Evolutionary conservation across 371 early-diverging fungal genomes (phyloP), one percentile per base, ranked within the genome.

Genomic region (Basidiobolus heterosporus): DNA sequence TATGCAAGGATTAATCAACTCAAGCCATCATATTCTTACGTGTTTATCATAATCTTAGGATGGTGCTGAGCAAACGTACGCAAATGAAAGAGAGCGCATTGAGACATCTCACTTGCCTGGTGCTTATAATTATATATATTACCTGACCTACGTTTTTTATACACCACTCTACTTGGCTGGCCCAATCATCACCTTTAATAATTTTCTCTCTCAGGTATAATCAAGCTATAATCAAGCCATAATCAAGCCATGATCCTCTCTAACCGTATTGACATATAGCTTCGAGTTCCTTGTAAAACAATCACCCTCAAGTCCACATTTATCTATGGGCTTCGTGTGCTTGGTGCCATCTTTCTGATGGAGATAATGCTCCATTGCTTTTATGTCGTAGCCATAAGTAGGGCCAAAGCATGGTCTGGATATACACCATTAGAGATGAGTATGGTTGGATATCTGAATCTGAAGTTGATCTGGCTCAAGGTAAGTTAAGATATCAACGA

Each of bases 101-200:
- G 59, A 62, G 24, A 50, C 49, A 3, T 67, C 85, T 7, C 64
- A 69, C 20, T 51, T 60, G 17, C 47, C 47, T 1, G 53, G 61
- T 5, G 87, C 89, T 40, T 96, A 89, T 62, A 78, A 65, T 48
- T 71, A 81, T 44, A 44, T 63, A 40, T 66, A 82, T 52, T 95
- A 85, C 54, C 59, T 86, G 46, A 68, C 79, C 0, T 94, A 89
- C 58, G 53, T 82, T 9, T 52, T 88, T 8, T 96, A 96, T 51
- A 74, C 82, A 1, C 97, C 97, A 1, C 67, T 96, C 24, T 91
- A 85, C 49, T 59, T 93, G 30, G 90, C 94, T 20, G 97, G 97
- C 0, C 97, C 97, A 6, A 91, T 96, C 44, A 80, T 93, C 50
- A 81, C 91, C 0, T 96, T 77, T 64, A 94, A 94, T 61, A 79